phyloP scores from a whole-genome alignment of 139 green algal species.

The Cymbomonas tetramitiformis region DNA sequence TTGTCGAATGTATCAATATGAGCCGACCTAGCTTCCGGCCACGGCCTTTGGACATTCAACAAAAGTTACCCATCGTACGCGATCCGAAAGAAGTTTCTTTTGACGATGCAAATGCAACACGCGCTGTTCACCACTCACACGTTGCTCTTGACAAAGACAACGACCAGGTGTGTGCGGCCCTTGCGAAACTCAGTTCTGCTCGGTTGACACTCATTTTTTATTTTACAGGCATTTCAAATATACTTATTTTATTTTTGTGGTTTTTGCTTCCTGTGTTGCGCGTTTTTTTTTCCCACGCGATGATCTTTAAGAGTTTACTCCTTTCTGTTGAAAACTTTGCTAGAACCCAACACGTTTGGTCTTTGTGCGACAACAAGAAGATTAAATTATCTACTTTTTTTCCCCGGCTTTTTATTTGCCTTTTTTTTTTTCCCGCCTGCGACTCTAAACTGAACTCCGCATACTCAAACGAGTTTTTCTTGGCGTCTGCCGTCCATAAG shows the following conservation, averaged over 20 bases:
- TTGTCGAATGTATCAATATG: no score
- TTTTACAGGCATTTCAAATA: not conserved
- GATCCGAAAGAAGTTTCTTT: not conserved
- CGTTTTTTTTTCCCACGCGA: not conserved
- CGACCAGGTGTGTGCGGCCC: not conserved
- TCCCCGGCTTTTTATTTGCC: no score
- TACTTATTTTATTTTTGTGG: not conserved
- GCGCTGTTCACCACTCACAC: slow-evolving; percentile 11
- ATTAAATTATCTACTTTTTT: no score
- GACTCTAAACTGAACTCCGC: no score
- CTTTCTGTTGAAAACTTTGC: no score
- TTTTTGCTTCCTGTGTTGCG: not conserved
- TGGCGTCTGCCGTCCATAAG: no score
- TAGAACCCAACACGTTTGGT: no score
- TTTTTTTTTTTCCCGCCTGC: no score
- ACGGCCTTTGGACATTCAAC: slow-evolving; percentile 4
- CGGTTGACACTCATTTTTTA: not conserved
- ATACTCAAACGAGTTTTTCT: no score
- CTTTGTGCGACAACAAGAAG: no score
- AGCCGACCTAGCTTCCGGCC: not conserved
- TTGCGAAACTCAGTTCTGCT: not conserved
- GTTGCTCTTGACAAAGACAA: slow-evolving; percentile 14
- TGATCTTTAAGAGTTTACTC: no score
- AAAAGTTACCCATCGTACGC: not conserved
- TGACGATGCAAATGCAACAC: not conserved